Conservation (phyloP, 148 eudicot species). For the Gaultheria prostrata region DNA sequence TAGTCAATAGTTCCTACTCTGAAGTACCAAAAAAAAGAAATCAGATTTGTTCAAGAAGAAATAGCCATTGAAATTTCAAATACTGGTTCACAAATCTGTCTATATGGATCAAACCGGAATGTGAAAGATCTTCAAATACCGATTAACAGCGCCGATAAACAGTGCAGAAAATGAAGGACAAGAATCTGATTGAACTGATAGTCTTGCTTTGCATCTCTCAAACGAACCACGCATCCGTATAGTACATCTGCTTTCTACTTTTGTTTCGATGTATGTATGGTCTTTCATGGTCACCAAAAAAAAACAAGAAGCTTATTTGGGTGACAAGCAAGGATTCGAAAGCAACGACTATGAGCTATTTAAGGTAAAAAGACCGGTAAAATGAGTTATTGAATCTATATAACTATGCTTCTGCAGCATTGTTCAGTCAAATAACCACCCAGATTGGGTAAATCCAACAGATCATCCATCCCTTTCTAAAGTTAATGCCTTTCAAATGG, state of each 20-base stretch:
- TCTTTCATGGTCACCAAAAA: too few species aligned
- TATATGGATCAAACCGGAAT: too few species aligned
- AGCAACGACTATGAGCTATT: neutral
- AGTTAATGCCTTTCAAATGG: neutral
- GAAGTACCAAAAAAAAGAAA: too few species aligned
- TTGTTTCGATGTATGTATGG: too few species aligned
- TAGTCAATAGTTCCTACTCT: too few species aligned
- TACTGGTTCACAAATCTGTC: too few species aligned
- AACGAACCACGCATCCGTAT: neutral
- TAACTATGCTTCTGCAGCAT: neutral
- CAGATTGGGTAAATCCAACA: neutral
- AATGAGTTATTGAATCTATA: neutral
- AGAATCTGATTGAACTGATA: neutral
- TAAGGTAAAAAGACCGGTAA: neutral
- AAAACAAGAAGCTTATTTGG: too few species aligned
- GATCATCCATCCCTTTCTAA: conserved; percentile 7
- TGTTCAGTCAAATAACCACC: neutral
- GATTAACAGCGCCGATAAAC: neutral
- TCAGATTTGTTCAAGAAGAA: too few species aligned
- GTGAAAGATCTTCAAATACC: too few species aligned
- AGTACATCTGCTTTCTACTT: neutral
- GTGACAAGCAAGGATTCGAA: neutral
- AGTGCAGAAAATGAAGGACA: neutral
- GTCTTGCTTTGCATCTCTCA: neutral
- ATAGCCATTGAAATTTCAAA: too few species aligned